Percentiles rank a stretch among this genome's conserved stretches.
These are phyloP conservation scores for Ilyonectria sp. DNA, from an alignment of 2,329 filamentous ascomycete species.

Conservation along the genomic window DNA sequence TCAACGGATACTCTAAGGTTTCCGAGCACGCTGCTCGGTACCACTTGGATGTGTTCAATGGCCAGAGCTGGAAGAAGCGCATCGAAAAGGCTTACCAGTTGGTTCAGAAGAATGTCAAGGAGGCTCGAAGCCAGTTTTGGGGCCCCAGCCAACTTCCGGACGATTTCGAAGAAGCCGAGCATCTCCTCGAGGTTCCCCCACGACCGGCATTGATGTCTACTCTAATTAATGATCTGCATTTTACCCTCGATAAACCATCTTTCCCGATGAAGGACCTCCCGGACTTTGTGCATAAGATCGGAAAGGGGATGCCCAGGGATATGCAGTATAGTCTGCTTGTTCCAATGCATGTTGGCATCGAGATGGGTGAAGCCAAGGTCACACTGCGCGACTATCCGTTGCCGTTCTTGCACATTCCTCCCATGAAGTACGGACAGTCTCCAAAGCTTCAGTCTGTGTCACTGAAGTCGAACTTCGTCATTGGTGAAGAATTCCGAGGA, in stretches of 20 bases:
- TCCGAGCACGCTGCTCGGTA: conserved; percentile 83
- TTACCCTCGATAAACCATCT: conserved; percentile 91
- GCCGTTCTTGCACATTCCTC: conserved; percentile 90
- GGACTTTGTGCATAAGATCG: conserved; percentile 87
- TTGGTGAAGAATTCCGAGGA: conserved; percentile 93
- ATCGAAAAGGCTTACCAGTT: conserved; percentile 83
- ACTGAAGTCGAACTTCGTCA: conserved; percentile 91
- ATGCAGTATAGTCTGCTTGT: conserved; percentile 93
- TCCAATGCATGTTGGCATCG: conserved; percentile 90
- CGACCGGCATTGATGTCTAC: conserved; percentile 87
- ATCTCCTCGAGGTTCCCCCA: conserved; percentile 87
- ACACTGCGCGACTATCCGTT: conserved; percentile 93
- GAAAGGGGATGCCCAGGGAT: conserved; percentile 95
- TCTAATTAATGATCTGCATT: conserved; percentile 85
- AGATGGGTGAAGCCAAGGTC: conserved; percentile 91
- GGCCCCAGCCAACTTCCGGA: conserved; percentile 86
- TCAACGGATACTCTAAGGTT: conserved; percentile 81
- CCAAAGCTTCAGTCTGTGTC: conserved; percentile 85
- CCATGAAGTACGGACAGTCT: conserved; percentile 84
- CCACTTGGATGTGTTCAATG: conserved; percentile 84
- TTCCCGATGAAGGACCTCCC: conserved; percentile 88
- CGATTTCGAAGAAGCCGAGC: conserved; percentile 86
- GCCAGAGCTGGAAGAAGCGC: conserved; percentile 91
- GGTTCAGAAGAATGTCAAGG: conserved; percentile 81
- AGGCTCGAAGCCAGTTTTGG: conserved; percentile 85